Conservation (phyloP, 2,329 filamentous ascomycete species). For the Alternaria sp. region DNA sequence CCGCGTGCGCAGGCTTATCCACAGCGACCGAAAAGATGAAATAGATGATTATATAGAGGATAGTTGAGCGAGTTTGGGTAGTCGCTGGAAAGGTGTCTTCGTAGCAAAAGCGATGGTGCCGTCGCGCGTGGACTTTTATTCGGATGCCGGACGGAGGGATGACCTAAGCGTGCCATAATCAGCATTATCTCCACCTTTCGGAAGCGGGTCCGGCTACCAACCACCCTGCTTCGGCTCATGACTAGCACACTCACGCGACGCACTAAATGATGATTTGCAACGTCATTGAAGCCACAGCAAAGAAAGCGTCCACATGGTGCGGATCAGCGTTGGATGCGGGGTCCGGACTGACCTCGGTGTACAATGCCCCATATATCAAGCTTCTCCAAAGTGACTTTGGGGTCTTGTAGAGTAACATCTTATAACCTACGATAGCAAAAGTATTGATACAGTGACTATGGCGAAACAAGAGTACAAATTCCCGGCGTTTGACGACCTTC, state of each 20-base stretch:
- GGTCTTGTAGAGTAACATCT: background rate
- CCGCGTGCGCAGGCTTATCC: background rate
- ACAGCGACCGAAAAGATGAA: background rate
- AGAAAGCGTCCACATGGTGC: background rate
- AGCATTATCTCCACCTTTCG: background rate
- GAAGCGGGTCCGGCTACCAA: background rate
- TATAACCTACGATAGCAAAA: background rate
- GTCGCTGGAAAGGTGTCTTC: background rate
- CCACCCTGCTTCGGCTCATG: background rate
- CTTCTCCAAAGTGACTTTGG: background rate
- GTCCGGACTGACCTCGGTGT: background rate
- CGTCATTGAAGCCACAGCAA: background rate
- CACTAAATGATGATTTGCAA: background rate
- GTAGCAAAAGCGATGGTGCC: background rate
- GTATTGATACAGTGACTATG: background rate
- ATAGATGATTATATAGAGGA: background rate
- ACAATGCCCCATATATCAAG: background rate
- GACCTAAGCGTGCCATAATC: background rate
- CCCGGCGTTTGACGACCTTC: slow-evolving; percentile 42
- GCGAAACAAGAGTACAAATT: slow-evolving; percentile 27
- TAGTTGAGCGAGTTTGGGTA: background rate
- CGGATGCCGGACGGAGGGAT: background rate
- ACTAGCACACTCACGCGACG: background rate
- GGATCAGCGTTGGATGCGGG: background rate
- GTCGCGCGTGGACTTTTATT: background rate